phyloP scores from a whole-genome alignment of 2,329 filamentous ascomycete species.

The Ciborinia camelliae region DNA sequence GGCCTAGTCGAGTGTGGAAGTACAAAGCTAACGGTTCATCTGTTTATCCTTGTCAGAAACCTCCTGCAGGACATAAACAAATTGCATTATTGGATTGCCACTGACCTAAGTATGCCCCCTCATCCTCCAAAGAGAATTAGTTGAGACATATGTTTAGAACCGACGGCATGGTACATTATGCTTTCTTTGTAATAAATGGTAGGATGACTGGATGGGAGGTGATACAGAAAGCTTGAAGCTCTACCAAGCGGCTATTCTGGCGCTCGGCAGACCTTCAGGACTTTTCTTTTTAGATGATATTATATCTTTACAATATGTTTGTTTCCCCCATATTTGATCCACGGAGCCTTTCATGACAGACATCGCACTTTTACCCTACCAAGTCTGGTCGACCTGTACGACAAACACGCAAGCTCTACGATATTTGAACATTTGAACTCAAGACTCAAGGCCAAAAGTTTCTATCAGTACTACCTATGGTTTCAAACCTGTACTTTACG shows the following conservation, averaged over 20 bases:
- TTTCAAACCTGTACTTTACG: not conserved
- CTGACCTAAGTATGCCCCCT: not conserved
- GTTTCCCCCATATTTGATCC: not conserved
- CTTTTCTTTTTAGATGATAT: not conserved
- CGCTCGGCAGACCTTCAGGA: not conserved
- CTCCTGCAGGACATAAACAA: slow-evolving; percentile 12
- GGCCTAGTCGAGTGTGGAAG: not conserved
- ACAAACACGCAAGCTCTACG: not conserved
- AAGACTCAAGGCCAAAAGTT: not conserved
- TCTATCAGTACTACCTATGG: not conserved
- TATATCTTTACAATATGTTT: not conserved
- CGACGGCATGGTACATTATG: not conserved
- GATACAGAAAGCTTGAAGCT: not conserved
- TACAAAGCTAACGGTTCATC: slow-evolving; percentile 2
- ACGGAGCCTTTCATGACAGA: not conserved
- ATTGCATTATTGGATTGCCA: slow-evolving; percentile 5
- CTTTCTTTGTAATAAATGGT: not conserved
- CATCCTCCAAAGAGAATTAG: not conserved
- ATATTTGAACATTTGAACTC: not conserved
- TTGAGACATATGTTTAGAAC: not conserved
- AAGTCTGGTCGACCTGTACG: not conserved
- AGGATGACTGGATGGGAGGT: not conserved
- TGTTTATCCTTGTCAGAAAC: not conserved
- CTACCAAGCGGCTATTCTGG: not conserved
- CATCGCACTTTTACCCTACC: not conserved